Base-by-base conservation (phyloP, 108 stramenopile species). In the Fistulifera pelliculosa region DNA sequence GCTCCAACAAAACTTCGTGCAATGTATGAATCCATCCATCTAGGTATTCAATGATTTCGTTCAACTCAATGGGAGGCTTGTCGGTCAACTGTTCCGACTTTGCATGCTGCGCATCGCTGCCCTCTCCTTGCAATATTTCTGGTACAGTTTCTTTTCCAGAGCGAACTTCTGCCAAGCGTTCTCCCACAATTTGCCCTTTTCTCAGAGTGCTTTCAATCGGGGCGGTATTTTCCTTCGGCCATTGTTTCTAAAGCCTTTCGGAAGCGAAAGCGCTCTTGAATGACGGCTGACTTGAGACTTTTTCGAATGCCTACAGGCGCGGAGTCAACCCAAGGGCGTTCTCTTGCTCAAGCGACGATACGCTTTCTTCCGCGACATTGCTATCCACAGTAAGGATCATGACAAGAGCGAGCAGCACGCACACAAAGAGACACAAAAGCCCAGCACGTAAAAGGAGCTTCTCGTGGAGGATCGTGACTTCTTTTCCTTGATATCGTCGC, bases 61-160 rank as follows among this genome's bases (percentile, higher is more conserved):
- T 27, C 28, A 86, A 52, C 17, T 65, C 69, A 85, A 90, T 86
- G 56, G 89, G 89, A 0, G 89, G 79, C 45, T 73, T 65, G 18
- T 75, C 73, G n/a, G 76, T 72, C 43, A 43, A 21, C 27, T 47
- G 3, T 17, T 40, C 19, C 4, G 17, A 25, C 31, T n/a, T 55
- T 3, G 31, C 6, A 6, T 3, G 31, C 31, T 35, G 56, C 45
- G 35, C 5, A n/a, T 39, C 13, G 17, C 58, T 35, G 13, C 58
- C 49, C 3, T 40, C 48, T 51, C 54, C 50, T 49, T 81, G 80
- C 42, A 87, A 59, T 19, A 86, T 64, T 65, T 90, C 89, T 43
- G 79, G 69, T 2, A 86, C 83, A 0, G 85, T 87, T 63, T 82
- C 85, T 27, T 66, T 77, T 15, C 89, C 89, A 23, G 75, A 69